These are phyloP conservation scores for Trifolium repens DNA, from an alignment of 306 rosid species.

Conservation along the genomic window DNA sequence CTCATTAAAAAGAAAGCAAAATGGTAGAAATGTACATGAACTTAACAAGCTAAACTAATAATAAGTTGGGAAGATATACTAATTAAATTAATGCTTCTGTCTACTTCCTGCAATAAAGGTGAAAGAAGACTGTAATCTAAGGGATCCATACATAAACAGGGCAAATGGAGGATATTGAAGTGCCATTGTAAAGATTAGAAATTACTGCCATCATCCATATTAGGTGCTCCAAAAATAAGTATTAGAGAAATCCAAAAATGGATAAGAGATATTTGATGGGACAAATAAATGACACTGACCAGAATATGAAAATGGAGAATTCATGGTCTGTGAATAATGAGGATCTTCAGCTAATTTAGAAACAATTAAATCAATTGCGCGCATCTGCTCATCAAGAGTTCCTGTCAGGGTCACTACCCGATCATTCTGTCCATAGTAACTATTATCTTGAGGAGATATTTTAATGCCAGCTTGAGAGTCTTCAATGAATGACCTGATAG, in stretches of 20 bases:
- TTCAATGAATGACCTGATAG: conserved; percentile 91
- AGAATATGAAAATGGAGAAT: conserved; percentile 90
- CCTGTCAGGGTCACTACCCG: conserved; percentile 94
- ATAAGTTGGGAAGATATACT: conserved; percentile 27
- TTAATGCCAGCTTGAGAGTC: conserved; percentile 97
- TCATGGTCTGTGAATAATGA: conserved; percentile 89
- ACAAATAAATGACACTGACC: conserved; percentile 59
- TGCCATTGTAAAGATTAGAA: conserved; percentile 5
- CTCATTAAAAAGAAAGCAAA: conserved; percentile 24
- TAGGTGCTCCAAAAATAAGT: conserved; percentile 24
- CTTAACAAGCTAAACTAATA: conserved; percentile 29
- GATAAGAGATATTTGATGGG: conserved; percentile 21
- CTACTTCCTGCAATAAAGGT: conserved; percentile 28
- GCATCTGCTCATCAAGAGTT: conserved; percentile 92
- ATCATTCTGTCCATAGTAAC: conserved; percentile 86
- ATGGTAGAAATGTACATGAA: conserved; percentile 4
- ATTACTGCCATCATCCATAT: conserved; percentile 17
- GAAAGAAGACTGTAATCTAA: conserved; percentile 20
- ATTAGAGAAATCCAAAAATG: conserved; percentile 5
- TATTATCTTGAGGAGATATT: conserved; percentile 98
- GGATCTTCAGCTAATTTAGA: conserved; percentile 94
- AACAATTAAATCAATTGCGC: conserved; percentile 83
- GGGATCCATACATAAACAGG: conserved; percentile 9
- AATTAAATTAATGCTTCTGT: conserved; percentile 28
- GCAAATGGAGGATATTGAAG: background rate